A percentile compares a stretch with the other conserved stretches of the same genome.
Evolutionary conservation across 805 yeast genomes (phyloP).

Genomic region (Diddensiella santjacobensis): DNA sequence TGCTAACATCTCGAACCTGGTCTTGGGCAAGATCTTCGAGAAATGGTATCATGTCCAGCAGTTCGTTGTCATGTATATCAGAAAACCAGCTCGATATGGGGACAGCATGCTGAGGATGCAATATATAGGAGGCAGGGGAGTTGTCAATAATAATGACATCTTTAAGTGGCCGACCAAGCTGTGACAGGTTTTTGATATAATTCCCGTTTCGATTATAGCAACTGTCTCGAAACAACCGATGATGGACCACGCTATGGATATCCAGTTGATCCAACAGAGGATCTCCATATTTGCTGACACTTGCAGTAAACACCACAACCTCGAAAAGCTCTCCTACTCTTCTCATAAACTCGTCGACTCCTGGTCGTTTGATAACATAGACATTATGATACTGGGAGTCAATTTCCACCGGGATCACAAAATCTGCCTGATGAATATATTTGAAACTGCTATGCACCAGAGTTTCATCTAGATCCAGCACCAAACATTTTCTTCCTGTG

Average conservation of each 20-base stretch:
- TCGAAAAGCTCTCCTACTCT: conserved; percentile 84
- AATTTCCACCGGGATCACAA: conserved; percentile 95
- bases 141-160: conserved; percentile 91
- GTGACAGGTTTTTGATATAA: conserved; percentile 89
- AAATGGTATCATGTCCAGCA: conserved; percentile 85
- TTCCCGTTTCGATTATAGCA: conserved; percentile 93
- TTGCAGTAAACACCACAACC: conserved; percentile 95
- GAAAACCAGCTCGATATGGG: conserved; percentile 98
- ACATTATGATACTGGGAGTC: conserved; percentile 91
- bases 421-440: conserved; percentile 87
- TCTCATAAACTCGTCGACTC: conserved; percentile 88
- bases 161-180: conserved; percentile 84
- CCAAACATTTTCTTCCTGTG: conserved; percentile 73
- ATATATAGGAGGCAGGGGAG: conserved; percentile 96
- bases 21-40: conserved; percentile 74
- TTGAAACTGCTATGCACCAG: conserved; percentile 94
- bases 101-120: conserved; percentile 96
- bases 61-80: conserved; percentile 94
- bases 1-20: conserved; percentile 77
- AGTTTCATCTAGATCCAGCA: conserved; percentile 92
- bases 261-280: conserved; percentile 90
- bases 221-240: conserved; percentile 88
- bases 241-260: conserved; percentile 70
- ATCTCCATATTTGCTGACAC: conserved; percentile 93
- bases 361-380: conserved; percentile 95